Conservation (phyloP, 768 basidiomycete species). For the Tephrocybe rancida region DNA sequence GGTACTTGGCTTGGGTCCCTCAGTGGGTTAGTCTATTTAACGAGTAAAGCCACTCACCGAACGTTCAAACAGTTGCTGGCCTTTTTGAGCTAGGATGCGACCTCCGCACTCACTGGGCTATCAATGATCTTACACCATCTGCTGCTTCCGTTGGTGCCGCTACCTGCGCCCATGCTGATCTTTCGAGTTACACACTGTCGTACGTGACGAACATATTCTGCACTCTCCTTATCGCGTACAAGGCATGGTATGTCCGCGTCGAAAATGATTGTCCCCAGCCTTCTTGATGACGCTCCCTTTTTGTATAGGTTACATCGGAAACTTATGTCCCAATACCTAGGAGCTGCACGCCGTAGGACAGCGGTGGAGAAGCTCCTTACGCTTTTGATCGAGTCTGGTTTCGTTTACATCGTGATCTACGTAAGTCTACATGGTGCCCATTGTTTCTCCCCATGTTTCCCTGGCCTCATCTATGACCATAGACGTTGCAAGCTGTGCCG, state of each 20-base stretch:
- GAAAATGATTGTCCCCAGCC: too few relatives aligned
- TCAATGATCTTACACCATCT: conserved; percentile 23
- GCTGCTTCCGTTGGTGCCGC: conserved; percentile 25
- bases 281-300: too few relatives aligned
- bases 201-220: conserved; percentile 31
- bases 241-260: conserved; percentile 21
- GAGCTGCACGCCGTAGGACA: conserved; percentile 24
- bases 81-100: conserved; percentile 32
- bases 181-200: conserved; percentile 30
- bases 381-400: conserved; percentile 30
- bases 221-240: conserved; percentile 28
- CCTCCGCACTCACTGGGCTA: conserved; percentile 24
- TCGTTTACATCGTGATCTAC: conserved; percentile 28
- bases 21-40: conserved; percentile 14
- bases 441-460: background rate
- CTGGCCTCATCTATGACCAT: background rate
- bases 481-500: conserved; percentile 31
- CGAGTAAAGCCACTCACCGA: background rate
- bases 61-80: conserved; percentile 21
- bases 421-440: conserved; percentile 12
- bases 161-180: conserved; percentile 26
- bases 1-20: conserved; percentile 29
- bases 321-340: conserved; percentile 24
- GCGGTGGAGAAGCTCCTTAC: conserved; percentile 29
- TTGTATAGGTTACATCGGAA: conserved; percentile 23